These are phyloP conservation scores for Prunus persica DNA, from an alignment of 306 rosid species.

Conservation along the genomic window DNA sequence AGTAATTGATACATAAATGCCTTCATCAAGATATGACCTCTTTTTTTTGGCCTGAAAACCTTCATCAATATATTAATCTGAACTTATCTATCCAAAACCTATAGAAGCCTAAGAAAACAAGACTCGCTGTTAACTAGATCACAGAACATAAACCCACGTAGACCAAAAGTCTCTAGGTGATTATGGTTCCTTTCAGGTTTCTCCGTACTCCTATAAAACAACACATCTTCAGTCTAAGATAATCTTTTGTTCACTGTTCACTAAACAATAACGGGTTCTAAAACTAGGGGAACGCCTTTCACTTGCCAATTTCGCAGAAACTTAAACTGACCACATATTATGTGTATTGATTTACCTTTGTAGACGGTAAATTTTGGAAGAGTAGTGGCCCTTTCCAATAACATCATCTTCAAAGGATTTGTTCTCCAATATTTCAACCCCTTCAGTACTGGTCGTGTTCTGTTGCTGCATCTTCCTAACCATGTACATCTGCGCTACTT, in stretches of 20 bases:
- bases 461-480: conserved; percentile 47
- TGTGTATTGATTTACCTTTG: conserved; percentile 35
- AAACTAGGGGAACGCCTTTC: neutral
- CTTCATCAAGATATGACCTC: no score
- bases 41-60: no score
- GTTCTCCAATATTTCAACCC: conserved; percentile 40
- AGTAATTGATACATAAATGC: neutral
- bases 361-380: conserved; percentile 37
- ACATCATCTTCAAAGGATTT: conserved; percentile 37
- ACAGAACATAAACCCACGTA: neutral
- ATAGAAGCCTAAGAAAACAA: no score
- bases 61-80: neutral
- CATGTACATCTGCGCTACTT: conserved; percentile 41
- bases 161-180: neutral
- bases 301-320: neutral
- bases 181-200: neutral
- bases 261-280: neutral
- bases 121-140: no score
- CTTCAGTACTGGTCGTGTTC: conserved; percentile 38
- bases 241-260: neutral
- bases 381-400: conserved; percentile 42
- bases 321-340: neutral
- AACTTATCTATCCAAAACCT: neutral
- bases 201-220: neutral
- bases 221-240: neutral